Conservation (phyloP, 2,329 filamentous ascomycete species). For the Phoma herbarum region DNA sequence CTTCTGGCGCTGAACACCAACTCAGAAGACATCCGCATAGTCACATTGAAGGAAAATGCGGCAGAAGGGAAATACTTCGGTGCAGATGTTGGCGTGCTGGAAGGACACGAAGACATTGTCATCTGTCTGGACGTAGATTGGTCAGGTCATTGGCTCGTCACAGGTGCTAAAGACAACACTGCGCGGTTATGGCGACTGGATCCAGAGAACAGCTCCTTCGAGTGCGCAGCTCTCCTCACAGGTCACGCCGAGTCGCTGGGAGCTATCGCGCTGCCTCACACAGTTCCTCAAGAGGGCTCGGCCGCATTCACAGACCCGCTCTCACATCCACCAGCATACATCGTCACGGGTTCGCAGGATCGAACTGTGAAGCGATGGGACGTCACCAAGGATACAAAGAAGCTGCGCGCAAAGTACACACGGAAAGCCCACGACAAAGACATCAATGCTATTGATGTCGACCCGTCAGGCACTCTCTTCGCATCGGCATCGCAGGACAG, state of each 20-base stretch:
- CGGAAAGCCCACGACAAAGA: constrained; percentile 98
- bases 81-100: constrained; percentile 83
- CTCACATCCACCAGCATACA: constrained; percentile 79
- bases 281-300: constrained; percentile 71
- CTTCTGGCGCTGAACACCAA: constrained; percentile 92
- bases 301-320: constrained; percentile 77
- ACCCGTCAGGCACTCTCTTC: constrained; percentile 78
- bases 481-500: constrained; percentile 97
- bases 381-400: constrained; percentile 62
- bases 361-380: constrained; percentile 96
- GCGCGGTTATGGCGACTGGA: constrained; percentile 91
- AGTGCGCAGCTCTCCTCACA: constrained; percentile 82
- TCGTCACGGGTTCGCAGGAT: constrained; percentile 94
- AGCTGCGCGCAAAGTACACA: constrained; percentile 78
- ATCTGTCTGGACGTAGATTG: constrained; percentile 94
- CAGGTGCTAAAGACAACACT: constrained; percentile 95
- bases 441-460: constrained; percentile 92
- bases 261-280: constrained; percentile 83
- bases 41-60: constrained; percentile 67
- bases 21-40: constrained; percentile 87
- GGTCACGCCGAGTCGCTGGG: constrained; percentile 95
- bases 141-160: constrained; percentile 96
- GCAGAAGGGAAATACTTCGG: constrained; percentile 75
- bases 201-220: constrained; percentile 74
- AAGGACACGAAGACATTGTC: constrained; percentile 93